These are phyloP conservation scores for Russula vinacea DNA, from an alignment of 768 basidiomycete species.

Conservation along the genomic window DNA sequence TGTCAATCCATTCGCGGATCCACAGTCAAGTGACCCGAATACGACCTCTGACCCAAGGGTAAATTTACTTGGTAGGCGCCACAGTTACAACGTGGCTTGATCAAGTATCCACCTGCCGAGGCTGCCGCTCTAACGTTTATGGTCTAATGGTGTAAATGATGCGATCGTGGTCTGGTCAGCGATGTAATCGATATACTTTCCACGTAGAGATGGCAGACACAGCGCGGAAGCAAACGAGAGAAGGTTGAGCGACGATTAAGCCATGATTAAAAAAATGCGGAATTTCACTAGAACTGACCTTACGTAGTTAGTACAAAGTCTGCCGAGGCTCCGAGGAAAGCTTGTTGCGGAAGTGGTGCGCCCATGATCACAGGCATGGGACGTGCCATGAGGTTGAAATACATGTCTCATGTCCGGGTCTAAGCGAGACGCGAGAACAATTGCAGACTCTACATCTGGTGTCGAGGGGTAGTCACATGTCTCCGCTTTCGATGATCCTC, in stretches of 20 bases:
- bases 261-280: neutral
- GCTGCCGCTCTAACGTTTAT: neutral
- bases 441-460: neutral
- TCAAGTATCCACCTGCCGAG: constrained; percentile 2
- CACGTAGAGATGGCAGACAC: neutral
- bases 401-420: constrained; percentile 1
- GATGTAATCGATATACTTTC: neutral
- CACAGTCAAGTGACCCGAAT: constrained; percentile 3
- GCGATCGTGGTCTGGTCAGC: neutral
- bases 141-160: neutral
- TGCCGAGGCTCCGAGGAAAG: constrained; percentile 3
- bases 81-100: neutral
- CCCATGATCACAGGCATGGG: constrained; percentile 1
- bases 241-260: constrained; percentile 4
- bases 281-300: neutral
- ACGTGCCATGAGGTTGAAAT: constrained; percentile 3
- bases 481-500: neutral
- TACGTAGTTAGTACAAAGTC: neutral
- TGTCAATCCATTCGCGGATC: constrained; percentile 5
- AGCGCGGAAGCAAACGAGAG: neutral
- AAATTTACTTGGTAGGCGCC: neutral
- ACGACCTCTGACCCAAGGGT: neutral
- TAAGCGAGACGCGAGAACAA: constrained; percentile 8
- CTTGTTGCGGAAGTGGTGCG: constrained; percentile 8
- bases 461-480: constrained; percentile 11